Evolutionary conservation across 768 basidiomycete genomes (phyloP).

Genomic region (Crucibulum laeve): DNA sequence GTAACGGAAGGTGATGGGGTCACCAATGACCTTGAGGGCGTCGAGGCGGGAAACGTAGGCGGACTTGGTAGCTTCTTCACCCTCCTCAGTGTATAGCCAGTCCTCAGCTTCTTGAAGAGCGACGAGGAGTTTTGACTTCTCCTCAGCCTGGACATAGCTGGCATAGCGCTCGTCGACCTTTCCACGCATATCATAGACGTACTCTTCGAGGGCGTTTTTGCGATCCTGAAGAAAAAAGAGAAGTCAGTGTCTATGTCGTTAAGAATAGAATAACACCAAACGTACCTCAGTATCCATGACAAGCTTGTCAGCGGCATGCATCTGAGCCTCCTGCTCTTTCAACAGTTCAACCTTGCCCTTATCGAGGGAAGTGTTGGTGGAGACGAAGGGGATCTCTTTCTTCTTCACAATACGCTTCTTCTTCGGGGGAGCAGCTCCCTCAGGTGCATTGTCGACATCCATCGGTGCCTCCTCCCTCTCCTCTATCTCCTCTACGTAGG

Average conservation of each 20-base stretch:
- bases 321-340: slow-evolving; percentile 81
- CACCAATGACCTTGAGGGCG: slow-evolving; percentile 78
- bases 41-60: slow-evolving; percentile 88
- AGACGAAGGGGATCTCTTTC: slow-evolving; percentile 73
- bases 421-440: slow-evolving; percentile 53
- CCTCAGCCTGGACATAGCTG: slow-evolving; percentile 63
- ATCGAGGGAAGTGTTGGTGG: slow-evolving; percentile 63
- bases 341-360: slow-evolving; percentile 54
- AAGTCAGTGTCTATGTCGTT: slow-evolving; percentile 1
- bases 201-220: slow-evolving; percentile 98
- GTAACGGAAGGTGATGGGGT: slow-evolving; percentile 81
- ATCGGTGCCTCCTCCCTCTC: slow-evolving; percentile 75
- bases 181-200: slow-evolving; percentile 91
- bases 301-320: slow-evolving; percentile 91
- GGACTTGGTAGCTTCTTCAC: slow-evolving; percentile 92
- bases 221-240: slow-evolving; percentile 56
- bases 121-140: slow-evolving; percentile 73
- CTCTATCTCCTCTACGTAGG: slow-evolving; percentile 81
- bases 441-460: slow-evolving; percentile 52
- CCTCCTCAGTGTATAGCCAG: slow-evolving; percentile 98
- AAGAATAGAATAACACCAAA: slow-evolving; percentile 8
- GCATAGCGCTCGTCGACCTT: slow-evolving; percentile 91
- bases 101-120: slow-evolving; percentile 81
- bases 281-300: slow-evolving; percentile 95
- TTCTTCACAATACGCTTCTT: slow-evolving; percentile 87